Conservation (phyloP, 257 asterid species). For the Solanum pennellii region DNA sequence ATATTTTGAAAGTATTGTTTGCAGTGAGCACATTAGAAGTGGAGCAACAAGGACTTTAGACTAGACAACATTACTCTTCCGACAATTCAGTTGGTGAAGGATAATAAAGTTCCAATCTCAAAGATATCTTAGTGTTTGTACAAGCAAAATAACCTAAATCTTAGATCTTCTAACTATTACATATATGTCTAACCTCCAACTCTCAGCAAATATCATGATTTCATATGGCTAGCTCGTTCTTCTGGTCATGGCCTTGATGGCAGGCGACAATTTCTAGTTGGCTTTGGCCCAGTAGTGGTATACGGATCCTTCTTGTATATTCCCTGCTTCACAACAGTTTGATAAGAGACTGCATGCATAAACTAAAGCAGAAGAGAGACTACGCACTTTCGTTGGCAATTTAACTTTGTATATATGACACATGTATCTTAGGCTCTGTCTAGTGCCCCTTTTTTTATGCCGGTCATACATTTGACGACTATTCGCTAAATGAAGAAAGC, state of each 20-base stretch:
- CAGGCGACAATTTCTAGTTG: neutral
- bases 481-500: neutral
- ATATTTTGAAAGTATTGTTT: neutral
- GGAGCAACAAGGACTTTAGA: neutral
- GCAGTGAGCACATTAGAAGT: neutral
- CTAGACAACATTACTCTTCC: neutral
- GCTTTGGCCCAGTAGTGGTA: conserved; percentile 18
- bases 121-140: neutral
- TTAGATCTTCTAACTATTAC: neutral
- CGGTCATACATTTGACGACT: conserved; percentile 22
- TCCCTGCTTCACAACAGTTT: conserved; percentile 15
- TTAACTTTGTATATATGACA: conserved; percentile 32
- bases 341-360: conserved; percentile 8
- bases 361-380: neutral
- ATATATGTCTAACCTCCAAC: conserved; percentile 12
- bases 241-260: conserved; percentile 12
- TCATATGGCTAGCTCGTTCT: neutral
- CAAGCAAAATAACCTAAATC: conserved; percentile 2
- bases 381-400: conserved; percentile 21
- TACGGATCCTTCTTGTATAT: conserved; percentile 19
- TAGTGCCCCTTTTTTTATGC: conserved; percentile 44
- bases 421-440: conserved; percentile 20
- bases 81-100: neutral
- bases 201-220: conserved; percentile 6
- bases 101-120: neutral